Evolutionary conservation across 2,329 filamentous ascomycete species (phyloP).

Genomic region (Pseudovirgaria hyperparasitica): DNA sequence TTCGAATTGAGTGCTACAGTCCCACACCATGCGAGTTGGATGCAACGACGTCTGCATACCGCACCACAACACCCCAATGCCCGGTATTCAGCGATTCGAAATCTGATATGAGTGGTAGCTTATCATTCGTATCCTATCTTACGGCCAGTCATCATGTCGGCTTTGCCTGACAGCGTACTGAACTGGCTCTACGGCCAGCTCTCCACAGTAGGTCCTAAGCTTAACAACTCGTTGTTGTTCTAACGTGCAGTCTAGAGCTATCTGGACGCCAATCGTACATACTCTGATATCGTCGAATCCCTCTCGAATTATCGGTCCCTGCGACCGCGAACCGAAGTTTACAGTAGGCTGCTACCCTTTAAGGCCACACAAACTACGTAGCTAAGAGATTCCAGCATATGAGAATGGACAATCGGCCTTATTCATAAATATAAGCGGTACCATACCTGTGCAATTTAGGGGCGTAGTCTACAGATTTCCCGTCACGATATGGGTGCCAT

Average conservation of each 20-base stretch:
- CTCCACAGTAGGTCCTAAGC: conserved; percentile 30
- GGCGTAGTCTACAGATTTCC: conserved; percentile 85
- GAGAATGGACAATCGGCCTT: conserved; percentile 79
- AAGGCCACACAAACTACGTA: conserved; percentile 8
- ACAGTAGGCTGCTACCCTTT: conserved; percentile 50
- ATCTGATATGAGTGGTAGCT: no score
- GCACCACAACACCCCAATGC: no score
- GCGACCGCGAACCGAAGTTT: conserved; percentile 80
- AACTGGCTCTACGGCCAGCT: conserved; percentile 93
- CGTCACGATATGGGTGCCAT: conserved; percentile 83
- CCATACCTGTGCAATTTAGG: conserved; percentile 81
- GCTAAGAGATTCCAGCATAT: conserved; percentile 49
- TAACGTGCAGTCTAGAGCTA: conserved; percentile 58
- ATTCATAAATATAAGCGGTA: conserved; percentile 75
- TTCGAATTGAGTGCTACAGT: no score
- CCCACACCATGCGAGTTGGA: no score
- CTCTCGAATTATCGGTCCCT: conserved; percentile 70
- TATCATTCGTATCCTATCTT: no score
- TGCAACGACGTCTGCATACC: no score
- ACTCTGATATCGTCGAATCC: conserved; percentile 77
- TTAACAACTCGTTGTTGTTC: no score
- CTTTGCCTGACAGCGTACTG: conserved; percentile 77
- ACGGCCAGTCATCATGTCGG: conserved; percentile 43
- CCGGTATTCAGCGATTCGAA: no score
- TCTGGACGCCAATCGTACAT: conserved; percentile 80